Evolutionary conservation across 192 early-diverging fungal genomes (phyloP), one percentile per base, ranked within the genome.

Genomic region (Coemansia sp.): DNA sequence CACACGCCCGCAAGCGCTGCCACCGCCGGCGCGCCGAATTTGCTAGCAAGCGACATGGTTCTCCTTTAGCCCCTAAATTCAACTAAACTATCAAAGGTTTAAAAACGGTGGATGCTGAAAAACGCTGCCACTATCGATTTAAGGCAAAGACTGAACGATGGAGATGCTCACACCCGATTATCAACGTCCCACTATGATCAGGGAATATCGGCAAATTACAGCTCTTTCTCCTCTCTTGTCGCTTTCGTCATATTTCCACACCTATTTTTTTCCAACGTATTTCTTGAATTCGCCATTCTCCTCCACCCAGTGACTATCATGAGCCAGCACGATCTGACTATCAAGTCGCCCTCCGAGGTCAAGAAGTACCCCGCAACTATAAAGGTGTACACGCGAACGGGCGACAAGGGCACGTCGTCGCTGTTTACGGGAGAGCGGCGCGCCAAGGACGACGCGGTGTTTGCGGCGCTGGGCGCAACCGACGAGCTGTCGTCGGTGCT

Each of bases 341-440:
- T 60, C 45, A 65, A 74, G 52, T 56, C 71, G 41, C 71, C 71
- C 4, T 60, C 60, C 17, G 71, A 75, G 49, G 57, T 75, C 47
- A 78, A 71, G 39, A 67, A 64, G 60, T 67, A 78, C 35, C 59
- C 67, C 14, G 63, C 66, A 8, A 77, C 57, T 23, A 69, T 86
- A 49, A 87, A 83, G 46, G 86, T 97, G 31, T 97, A 97, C 77
- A 97, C 95, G 10, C 83, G 88, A 21, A 98, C 92, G 0, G 95
- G 95, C 17, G 95, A 98, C 78, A 89, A 91, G 70, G 90, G 90
- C 40, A 90, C 90, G 9, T 94, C 93, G 0, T 72, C 90, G 0
- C 78, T 97, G 31, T 97, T 83, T 66, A 93, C 88, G 17, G 95
- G 95, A 15, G 91, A 97, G 65, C 81, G 93, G 29, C 82, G 90